Percentiles rank a stretch among this genome's conserved stretches.
Evolutionary conservation across 2,329 filamentous ascomycete genomes (phyloP).

Genomic region (Boeremia exigua): DNA sequence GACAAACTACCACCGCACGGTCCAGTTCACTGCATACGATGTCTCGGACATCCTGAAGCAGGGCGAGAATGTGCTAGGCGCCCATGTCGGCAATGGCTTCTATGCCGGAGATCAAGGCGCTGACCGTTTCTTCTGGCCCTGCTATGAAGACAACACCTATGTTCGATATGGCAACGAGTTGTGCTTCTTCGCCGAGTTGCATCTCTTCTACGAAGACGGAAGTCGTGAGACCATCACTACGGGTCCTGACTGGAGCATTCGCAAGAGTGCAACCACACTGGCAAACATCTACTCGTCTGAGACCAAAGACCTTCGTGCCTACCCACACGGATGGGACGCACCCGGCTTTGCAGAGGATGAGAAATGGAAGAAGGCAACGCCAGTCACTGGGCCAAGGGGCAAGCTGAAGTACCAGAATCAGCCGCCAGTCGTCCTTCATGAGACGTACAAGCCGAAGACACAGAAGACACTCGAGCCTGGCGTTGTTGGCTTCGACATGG

Average conservation of each 20-base stretch:
- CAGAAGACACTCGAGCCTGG: conserved; percentile 28
- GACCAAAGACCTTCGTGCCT: conserved; percentile 45
- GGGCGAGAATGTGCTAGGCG: conserved; percentile 47
- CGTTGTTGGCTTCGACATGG: conserved; percentile 40
- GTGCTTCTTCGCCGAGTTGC: conserved; percentile 51
- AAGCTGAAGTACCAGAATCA: conserved; percentile 51
- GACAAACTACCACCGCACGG: conserved; percentile 51
- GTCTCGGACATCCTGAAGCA: conserved; percentile 42
- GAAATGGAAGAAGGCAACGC: conserved; percentile 45
- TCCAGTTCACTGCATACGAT: conserved; percentile 55
- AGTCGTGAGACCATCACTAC: conserved; percentile 46
- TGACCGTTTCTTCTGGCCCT: conserved; percentile 53
- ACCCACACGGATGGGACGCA: conserved; percentile 47
- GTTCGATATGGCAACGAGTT: conserved; percentile 45
- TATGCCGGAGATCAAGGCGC: conserved; percentile 53
- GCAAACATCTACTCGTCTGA: conserved; percentile 53
- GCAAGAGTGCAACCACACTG: conserved; percentile 49
- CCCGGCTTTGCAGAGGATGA: conserved; percentile 33
- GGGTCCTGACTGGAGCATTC: conserved; percentile 48
- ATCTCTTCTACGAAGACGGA: conserved; percentile 49
- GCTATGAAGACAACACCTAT: conserved; percentile 53
- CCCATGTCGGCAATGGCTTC: conserved; percentile 53
- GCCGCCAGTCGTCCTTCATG: conserved; percentile 48
- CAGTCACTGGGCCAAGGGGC: conserved; percentile 49
- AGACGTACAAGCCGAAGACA: conserved; percentile 43